Conservation (phyloP, 768 basidiomycete genomes). For the Boletus tylopilopsis region DNA sequence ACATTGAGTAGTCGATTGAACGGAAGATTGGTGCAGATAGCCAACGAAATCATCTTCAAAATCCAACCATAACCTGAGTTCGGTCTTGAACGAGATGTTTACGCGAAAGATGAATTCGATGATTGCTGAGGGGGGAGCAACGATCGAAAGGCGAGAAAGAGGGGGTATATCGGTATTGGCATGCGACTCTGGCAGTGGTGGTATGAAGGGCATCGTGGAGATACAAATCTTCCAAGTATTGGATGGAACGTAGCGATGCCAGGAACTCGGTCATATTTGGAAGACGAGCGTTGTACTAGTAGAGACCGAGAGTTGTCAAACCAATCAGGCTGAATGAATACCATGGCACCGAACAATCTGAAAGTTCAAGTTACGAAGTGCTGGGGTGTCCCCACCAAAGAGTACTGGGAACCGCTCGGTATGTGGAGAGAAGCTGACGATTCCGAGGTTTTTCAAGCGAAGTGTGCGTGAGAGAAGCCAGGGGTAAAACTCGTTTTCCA, state of each 20-base stretch:
- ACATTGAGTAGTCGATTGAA: background rate
- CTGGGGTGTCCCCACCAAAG: background rate
- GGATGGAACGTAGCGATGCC: conserved; percentile 32
- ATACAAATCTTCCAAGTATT: conserved; percentile 29
- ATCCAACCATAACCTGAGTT: background rate
- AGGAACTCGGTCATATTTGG: conserved; percentile 28
- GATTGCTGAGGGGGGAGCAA: conserved; percentile 7
- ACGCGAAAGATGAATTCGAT: conserved; percentile 3
- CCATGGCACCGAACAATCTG: background rate
- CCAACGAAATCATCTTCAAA: too few relatives aligned
- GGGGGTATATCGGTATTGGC: background rate
- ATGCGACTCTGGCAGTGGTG: background rate
- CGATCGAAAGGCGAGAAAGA: conserved; percentile 9
- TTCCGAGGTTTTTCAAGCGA: too few relatives aligned
- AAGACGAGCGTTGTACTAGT: conserved; percentile 11
- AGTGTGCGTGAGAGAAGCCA: too few relatives aligned
- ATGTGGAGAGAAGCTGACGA: too few relatives aligned
- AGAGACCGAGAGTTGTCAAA: conserved; percentile 35
- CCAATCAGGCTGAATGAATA: conserved; percentile 2
- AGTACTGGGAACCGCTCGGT: too few relatives aligned
- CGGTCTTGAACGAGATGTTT: background rate
- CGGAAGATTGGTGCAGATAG: too few relatives aligned
- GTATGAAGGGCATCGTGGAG: conserved; percentile 30
- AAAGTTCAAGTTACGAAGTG: background rate
- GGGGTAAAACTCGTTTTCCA: too few relatives aligned